A percentile compares a stretch with the other conserved stretches of the same genome.
phyloP scores from a whole-genome alignment of 176 grass and related monocot species.

The Aegilops sharonensis region DNA sequence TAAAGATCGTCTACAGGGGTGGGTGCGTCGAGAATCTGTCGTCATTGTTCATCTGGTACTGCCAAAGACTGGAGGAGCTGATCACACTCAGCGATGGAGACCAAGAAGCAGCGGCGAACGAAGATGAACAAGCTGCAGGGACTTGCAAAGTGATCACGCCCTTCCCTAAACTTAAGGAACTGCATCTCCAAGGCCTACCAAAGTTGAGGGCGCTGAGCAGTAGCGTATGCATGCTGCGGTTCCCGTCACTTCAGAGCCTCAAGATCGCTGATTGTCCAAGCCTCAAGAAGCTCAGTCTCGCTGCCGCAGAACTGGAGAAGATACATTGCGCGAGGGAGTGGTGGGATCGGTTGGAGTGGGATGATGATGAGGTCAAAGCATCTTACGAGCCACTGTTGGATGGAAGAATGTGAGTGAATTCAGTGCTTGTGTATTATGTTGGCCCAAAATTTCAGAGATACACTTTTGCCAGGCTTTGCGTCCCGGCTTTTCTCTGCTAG shows the following conservation, averaged over 20 bases:
- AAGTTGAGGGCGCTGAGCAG: slow-evolving; percentile 55
- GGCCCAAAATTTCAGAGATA: background rate
- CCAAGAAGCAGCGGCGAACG: background rate
- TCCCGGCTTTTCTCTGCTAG: background rate
- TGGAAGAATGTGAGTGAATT: slow-evolving; percentile 28
- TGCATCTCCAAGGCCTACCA: slow-evolving; percentile 54
- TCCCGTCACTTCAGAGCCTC: slow-evolving; percentile 57
- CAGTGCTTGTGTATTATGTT: background rate
- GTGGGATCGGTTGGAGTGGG: slow-evolving; percentile 74
- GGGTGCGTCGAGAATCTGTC: slow-evolving; percentile 54
- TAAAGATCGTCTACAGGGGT: slow-evolving; percentile 68
- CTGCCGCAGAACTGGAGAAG: slow-evolving; percentile 38
- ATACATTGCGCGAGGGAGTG: slow-evolving; percentile 60
- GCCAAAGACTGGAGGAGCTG: slow-evolving; percentile 63
- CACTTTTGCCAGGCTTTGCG: background rate
- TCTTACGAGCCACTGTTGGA: slow-evolving; percentile 43
- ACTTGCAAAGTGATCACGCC: slow-evolving; percentile 32
- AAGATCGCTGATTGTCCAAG: slow-evolving; percentile 65
- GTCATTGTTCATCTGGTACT: slow-evolving; percentile 68
- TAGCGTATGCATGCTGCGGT: slow-evolving; percentile 37
- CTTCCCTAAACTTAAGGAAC: slow-evolving; percentile 75
- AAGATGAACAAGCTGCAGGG: slow-evolving; percentile 18
- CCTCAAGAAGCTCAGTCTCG: slow-evolving; percentile 58
- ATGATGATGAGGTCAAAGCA: slow-evolving; percentile 66
- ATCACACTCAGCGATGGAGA: slow-evolving; percentile 39